These are phyloP conservation scores for Sordariomycetes sp. DNA, from an alignment of 2,329 filamentous ascomycete genomes.

Conservation along the genomic window DNA sequence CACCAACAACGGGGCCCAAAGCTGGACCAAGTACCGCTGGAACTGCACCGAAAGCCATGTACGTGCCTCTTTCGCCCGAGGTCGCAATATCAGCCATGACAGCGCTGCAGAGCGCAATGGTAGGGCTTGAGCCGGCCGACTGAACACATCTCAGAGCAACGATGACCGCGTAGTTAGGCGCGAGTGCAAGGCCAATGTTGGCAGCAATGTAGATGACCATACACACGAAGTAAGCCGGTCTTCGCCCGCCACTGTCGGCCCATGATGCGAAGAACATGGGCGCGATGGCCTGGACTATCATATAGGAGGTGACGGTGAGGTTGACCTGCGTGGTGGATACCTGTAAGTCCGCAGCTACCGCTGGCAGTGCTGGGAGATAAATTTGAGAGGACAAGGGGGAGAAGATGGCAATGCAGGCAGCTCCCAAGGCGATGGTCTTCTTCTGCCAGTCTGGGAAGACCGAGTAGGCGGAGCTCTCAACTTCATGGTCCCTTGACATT, in stretches of 20 bases:
- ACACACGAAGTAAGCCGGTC: slow-evolving; percentile 43
- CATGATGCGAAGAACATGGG: slow-evolving; percentile 48
- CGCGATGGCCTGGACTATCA: slow-evolving; percentile 51
- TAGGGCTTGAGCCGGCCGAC: slow-evolving; percentile 48
- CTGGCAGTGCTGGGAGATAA: slow-evolving; percentile 42
- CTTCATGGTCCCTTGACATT: no score
- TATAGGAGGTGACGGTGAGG: slow-evolving; percentile 44
- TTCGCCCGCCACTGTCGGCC: slow-evolving; percentile 42
- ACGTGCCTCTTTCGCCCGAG: slow-evolving; percentile 50
- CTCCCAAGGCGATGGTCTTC: not conserved
- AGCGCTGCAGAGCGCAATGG: slow-evolving; percentile 45
- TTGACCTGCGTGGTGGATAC: slow-evolving; percentile 34
- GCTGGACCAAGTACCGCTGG: slow-evolving; percentile 38
- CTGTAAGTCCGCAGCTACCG: slow-evolving; percentile 35
- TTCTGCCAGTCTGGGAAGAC: not conserved
- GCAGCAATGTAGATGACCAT: slow-evolving; percentile 44
- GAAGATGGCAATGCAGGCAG: slow-evolving; percentile 7
- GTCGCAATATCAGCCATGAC: slow-evolving; percentile 57
- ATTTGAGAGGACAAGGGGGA: slow-evolving; percentile 33
- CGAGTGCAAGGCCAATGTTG: slow-evolving; percentile 42
- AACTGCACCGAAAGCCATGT: slow-evolving; percentile 43
- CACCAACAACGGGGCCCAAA: slow-evolving; percentile 48
- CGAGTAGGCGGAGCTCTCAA: no score
- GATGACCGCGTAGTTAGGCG: slow-evolving; percentile 38
- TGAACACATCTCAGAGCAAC: slow-evolving; percentile 47